These are phyloP conservation scores for Teunomyces panamensis DNA, from an alignment of 805 yeast genomes.

Conservation along the genomic window DNA sequence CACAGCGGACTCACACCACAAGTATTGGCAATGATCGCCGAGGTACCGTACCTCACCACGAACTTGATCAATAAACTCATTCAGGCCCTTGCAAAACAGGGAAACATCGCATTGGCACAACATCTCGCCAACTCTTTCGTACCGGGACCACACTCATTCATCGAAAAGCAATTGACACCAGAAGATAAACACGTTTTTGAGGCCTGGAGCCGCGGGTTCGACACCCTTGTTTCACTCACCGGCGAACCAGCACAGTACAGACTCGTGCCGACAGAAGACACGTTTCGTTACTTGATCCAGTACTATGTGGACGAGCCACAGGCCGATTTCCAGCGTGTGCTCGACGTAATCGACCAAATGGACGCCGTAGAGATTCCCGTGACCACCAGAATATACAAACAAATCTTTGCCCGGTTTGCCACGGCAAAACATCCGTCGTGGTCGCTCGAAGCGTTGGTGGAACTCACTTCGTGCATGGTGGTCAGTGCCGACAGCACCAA, in stretches of 20 bases:
- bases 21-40: neutral
- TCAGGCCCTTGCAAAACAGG: neutral
- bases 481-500: neutral
- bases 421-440: neutral
- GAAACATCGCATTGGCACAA: neutral
- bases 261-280: conserved; percentile 22
- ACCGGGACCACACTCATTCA: conserved; percentile 14
- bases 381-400: conserved; percentile 27
- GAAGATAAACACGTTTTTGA: conserved; percentile 20
- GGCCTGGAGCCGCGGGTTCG: conserved; percentile 13
- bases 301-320: neutral
- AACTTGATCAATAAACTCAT: neutral
- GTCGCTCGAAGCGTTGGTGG: conserved; percentile 9
- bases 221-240: conserved; percentile 13
- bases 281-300: conserved; percentile 21
- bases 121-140: conserved; percentile 3
- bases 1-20: neutral
- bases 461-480: conserved; percentile 9
- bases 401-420: conserved; percentile 17
- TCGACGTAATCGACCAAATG: conserved; percentile 12
- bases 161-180: conserved; percentile 19
- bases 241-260: conserved; percentile 8
- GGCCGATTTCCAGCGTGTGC: neutral
- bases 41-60: neutral
- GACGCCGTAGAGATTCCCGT: conserved; percentile 25